Evolutionary conservation across 2,329 filamentous ascomycete species (phyloP), one percentile per base, ranked within the genome.

Genomic region (Hymenoscyphus occultus): DNA sequence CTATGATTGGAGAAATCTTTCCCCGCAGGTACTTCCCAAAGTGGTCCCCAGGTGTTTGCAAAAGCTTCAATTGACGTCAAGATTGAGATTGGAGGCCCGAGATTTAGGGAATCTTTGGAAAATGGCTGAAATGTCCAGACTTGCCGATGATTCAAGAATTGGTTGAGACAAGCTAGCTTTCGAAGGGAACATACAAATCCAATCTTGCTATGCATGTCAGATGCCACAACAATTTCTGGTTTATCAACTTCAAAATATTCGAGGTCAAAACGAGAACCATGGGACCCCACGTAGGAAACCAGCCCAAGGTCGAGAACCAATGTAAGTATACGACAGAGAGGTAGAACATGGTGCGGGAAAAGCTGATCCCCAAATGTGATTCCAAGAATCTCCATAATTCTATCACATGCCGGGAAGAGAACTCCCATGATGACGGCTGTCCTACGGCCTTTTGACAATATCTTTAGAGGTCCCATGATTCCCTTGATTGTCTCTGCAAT

Each of bases 201-300:
- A 14, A 60, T 31, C 9, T 31, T 60, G 39, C 39, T 40, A 39
- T 42, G 35, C 2, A 9, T 22, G 14, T 60, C 35, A 9, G n/a
- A 28, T 45, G 13, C 58, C 3, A 60, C 39, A 28, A 45, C 3
- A 16, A 60, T 22, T 40, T 22, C 39, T 2, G 58, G 12, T 19
- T 58, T 35, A 7, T 39, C 56, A 4, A 19, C 14, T 2, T 39
- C 39, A 16, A 60, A 16, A 39, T 57, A 63, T 1, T 40, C 35
- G 16, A 58, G 51, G 16, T 59, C 39, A 39, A 67, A 67, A 12
- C 32, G 57, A 12, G 65, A 61, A 9, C 65, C 63, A 45, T 65
- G 65, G 19, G 63, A 67, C 3, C 65, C 65, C 45, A 65, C 39
- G 22, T 67, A 67, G 9, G 63, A 65, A 6, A 67, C 63, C 6